phyloP scores from a whole-genome alignment of 1,284 basidiomycete species.

The Microbotryum intermedium region DNA sequence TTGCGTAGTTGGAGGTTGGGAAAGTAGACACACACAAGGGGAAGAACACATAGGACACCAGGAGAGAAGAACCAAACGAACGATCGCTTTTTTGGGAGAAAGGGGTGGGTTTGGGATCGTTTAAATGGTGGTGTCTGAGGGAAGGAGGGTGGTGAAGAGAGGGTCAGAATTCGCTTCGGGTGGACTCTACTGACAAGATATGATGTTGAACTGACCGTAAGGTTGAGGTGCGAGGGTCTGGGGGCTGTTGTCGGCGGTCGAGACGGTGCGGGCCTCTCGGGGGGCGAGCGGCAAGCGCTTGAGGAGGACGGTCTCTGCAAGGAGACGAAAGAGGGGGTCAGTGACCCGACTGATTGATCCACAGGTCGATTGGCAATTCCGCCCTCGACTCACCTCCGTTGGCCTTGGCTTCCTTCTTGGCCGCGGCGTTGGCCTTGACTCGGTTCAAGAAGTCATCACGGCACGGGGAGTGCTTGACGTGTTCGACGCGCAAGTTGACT shows the following conservation, averaged over 20 bases:
- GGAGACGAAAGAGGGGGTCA: conserved; percentile 34
- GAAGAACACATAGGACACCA: too few species aligned
- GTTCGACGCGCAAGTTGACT: conserved; percentile 97
- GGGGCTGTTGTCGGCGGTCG: conserved; percentile 65
- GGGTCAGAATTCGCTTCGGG: neutral
- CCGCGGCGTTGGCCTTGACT: conserved; percentile 84
- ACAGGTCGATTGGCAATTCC: conserved; percentile 5
- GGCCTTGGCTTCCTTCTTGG: conserved; percentile 74
- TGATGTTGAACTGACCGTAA: conserved; percentile 42
- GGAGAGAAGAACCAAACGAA: too few species aligned
- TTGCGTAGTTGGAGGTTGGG: too few species aligned
- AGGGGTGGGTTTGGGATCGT: neutral
- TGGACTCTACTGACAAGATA: neutral
- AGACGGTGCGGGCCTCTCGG: conserved; percentile 69
- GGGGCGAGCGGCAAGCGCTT: conserved; percentile 82
- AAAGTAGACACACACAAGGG: too few species aligned
- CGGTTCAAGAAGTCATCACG: conserved; percentile 95
- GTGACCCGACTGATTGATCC: conserved; percentile 6
- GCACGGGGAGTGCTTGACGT: conserved; percentile 97
- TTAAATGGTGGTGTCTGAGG: conserved; percentile 27
- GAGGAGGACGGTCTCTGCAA: conserved; percentile 62
- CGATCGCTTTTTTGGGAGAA: neutral
- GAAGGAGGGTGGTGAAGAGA: neutral
- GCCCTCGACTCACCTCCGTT: conserved; percentile 64
- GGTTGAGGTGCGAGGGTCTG: conserved; percentile 86